Evolutionary conservation across 2,329 filamentous ascomycete species (phyloP).

Genomic region (Trichoderma hamatum): DNA sequence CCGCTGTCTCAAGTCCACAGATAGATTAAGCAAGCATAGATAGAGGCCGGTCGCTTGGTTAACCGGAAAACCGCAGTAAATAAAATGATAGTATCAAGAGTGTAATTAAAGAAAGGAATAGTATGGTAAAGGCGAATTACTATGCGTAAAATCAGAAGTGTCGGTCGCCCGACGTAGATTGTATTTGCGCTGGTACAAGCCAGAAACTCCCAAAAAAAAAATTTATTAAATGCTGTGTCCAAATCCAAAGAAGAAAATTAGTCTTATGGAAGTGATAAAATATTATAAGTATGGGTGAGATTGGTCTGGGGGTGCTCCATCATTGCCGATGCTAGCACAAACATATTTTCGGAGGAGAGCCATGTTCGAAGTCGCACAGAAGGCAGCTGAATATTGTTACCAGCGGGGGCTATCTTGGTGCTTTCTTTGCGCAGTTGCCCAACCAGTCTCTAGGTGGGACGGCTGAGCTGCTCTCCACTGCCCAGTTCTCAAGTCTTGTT

Average conservation of each 20-base stretch:
- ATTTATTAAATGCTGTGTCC: slow-evolving; percentile 12
- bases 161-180: slow-evolving; percentile 31
- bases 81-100: slow-evolving; percentile 17
- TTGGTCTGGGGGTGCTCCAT: not conserved
- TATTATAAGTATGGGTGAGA: not conserved
- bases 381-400: slow-evolving; percentile 18
- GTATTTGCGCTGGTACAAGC: slow-evolving; percentile 27
- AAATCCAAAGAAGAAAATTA: slow-evolving; percentile 10
- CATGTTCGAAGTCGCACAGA: slow-evolving; percentile 1
- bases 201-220: slow-evolving; percentile 15
- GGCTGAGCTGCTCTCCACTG: slow-evolving; percentile 42
- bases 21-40: not conserved
- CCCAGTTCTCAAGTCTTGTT: slow-evolving; percentile 43
- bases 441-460: slow-evolving; percentile 41
- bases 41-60: slow-evolving; percentile 13
- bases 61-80: not conserved
- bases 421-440: slow-evolving; percentile 41
- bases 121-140: slow-evolving; percentile 23
- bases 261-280: slow-evolving; percentile 10
- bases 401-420: slow-evolving; percentile 31
- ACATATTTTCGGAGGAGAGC: not conserved
- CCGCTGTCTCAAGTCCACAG: not conserved
- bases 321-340: slow-evolving; percentile 7
- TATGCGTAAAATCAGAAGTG: slow-evolving; percentile 26
- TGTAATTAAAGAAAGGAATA: slow-evolving; percentile 16